Percentiles rank a stretch among this genome's conserved stretches.
Evolutionary conservation across 2,329 filamentous ascomycete genomes (phyloP).

Genomic region (Fusarium protoensiforme): DNA sequence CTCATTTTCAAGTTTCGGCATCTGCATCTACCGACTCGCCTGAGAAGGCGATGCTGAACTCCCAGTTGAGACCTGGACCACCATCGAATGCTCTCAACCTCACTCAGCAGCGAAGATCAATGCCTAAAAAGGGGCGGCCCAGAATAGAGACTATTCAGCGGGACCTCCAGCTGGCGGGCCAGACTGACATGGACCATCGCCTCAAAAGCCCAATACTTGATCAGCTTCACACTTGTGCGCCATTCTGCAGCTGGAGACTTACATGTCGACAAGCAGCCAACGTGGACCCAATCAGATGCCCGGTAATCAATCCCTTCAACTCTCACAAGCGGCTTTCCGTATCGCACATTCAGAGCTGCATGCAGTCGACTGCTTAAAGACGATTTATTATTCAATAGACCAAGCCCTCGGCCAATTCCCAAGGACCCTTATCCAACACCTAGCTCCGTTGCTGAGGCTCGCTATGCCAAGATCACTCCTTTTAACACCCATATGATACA

Average conservation of each 20-base stretch:
- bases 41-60: background rate
- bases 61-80: background rate
- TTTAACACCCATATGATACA: slow-evolving; percentile 18
- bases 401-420: slow-evolving; percentile 1
- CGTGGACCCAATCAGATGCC: background rate
- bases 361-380: background rate
- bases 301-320: background rate
- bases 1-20: background rate
- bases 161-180: background rate
- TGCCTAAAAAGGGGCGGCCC: background rate
- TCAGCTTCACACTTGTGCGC: background rate
- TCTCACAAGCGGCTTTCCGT: background rate
- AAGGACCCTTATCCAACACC: slow-evolving; percentile 22
- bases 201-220: background rate
- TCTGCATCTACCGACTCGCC: background rate
- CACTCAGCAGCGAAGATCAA: background rate
- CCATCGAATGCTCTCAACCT: background rate
- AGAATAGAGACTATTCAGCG: background rate
- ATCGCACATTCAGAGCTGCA: background rate
- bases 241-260: background rate
- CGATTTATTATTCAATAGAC: slow-evolving; percentile 26
- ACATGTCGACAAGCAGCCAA: background rate
- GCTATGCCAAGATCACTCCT: slow-evolving; percentile 25
- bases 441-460: slow-evolving; percentile 27
- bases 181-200: background rate